Conservation (phyloP, 192 early-diverging fungal genomes). For the Linnemannia hyalina region DNA sequence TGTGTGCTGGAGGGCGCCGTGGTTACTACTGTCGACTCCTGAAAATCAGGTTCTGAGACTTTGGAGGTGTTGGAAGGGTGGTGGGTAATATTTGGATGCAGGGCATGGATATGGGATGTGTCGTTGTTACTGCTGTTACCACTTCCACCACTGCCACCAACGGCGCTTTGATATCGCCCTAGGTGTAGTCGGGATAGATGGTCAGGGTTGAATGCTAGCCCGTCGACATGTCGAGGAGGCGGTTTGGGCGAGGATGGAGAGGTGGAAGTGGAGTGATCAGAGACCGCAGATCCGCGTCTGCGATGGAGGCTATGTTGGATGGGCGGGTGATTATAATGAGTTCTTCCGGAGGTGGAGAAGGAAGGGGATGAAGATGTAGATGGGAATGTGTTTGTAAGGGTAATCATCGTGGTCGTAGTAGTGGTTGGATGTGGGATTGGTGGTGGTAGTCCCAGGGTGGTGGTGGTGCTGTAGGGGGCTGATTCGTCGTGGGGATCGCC, state of each 20-base stretch:
- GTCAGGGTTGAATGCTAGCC: neutral
- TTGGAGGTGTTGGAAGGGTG: neutral
- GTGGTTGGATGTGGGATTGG: neutral
- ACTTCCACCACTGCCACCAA: neutral
- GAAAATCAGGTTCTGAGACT: neutral
- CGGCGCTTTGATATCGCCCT: neutral
- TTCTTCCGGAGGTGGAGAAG: neutral
- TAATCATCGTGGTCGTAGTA: neutral
- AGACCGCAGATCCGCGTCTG: conserved; percentile 10
- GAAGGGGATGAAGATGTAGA: neutral
- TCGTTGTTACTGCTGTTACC: neutral
- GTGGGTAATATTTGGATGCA: conserved; percentile 7
- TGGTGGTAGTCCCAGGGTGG: neutral
- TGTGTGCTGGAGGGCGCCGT: too few species aligned
- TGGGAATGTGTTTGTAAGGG: neutral
- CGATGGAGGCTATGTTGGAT: conserved; percentile 1
- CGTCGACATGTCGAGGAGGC: neutral
- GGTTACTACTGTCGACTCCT: neutral
- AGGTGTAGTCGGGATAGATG: neutral
- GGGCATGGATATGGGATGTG: neutral
- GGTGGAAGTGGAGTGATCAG: neutral
- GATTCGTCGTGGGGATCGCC: neutral
- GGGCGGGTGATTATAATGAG: neutral
- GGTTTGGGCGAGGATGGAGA: neutral
- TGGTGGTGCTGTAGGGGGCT: neutral